These are phyloP conservation scores for Apiosordaria backusii DNA, from an alignment of 495 filamentous ascomycete species.

Conservation along the genomic window DNA sequence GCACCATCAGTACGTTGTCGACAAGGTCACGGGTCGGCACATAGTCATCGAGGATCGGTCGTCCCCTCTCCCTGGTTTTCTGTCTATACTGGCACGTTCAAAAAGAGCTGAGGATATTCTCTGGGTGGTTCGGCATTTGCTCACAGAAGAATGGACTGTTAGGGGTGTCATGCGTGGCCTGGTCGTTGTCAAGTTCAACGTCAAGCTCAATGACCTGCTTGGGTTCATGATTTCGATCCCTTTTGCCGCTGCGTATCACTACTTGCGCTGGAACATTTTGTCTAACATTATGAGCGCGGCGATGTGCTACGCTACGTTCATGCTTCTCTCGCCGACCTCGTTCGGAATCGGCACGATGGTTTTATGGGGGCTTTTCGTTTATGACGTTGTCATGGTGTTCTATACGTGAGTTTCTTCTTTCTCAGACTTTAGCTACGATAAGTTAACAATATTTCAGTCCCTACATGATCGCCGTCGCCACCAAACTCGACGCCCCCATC, in stretches of 20 bases:
- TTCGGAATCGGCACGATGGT: conserved; percentile 79
- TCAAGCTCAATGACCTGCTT: conserved; percentile 45
- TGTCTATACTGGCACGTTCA: conserved; percentile 34
- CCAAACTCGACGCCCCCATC: conserved; percentile 83
- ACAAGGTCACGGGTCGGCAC: conserved; percentile 17
- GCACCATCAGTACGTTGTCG: conserved; percentile 25
- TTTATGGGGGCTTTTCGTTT: conserved; percentile 76
- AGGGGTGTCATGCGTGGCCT: conserved; percentile 40
- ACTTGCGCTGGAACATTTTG: conserved; percentile 65
- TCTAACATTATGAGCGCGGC: conserved; percentile 85
- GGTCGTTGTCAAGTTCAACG: conserved; percentile 30
- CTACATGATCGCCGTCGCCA: conserved; percentile 94
- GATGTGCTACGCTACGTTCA: conserved; percentile 77
- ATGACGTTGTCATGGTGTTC: conserved; percentile 97
- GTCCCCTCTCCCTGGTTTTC: conserved; percentile 44
- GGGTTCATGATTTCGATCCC: conserved; percentile 57
- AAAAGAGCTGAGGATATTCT: conserved; percentile 21
- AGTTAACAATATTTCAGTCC: conserved; percentile 43
- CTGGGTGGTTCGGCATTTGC: conserved; percentile 45
- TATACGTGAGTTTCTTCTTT: conserved; percentile 61
- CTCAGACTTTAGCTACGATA: background rate
- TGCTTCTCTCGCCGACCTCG: conserved; percentile 85
- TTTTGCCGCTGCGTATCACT: conserved; percentile 64
- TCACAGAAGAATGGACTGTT: conserved; percentile 48
- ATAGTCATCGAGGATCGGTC: conserved; percentile 26